Conservation (phyloP, 2,329 filamentous ascomycete genomes). For the Dothidotthia symphoricarpi region DNA sequence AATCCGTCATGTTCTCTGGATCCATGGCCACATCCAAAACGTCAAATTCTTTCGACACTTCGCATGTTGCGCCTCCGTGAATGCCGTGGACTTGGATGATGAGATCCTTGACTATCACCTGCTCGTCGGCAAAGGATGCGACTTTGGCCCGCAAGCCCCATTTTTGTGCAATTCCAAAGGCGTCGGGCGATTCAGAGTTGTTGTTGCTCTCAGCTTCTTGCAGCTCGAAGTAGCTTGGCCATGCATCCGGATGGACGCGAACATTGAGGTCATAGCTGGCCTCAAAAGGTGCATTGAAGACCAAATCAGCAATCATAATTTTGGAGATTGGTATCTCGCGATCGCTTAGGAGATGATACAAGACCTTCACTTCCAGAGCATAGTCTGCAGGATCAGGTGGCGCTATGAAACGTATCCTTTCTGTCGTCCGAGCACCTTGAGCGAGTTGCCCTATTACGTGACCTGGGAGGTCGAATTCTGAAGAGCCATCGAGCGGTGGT, state of each 20-base stretch:
- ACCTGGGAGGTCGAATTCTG: constrained; percentile 36
- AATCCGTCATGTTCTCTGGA: constrained; percentile 69
- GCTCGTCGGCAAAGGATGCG: constrained; percentile 72
- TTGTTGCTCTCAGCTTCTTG: constrained; percentile 45
- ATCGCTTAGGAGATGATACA: constrained; percentile 79
- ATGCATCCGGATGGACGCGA: constrained; percentile 70
- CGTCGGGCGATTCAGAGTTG: constrained; percentile 33
- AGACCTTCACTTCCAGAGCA: constrained; percentile 68
- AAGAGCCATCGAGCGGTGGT: constrained; percentile 20
- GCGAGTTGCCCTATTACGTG: constrained; percentile 39
- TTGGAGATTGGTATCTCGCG: constrained; percentile 78
- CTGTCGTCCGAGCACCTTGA: constrained; percentile 31
- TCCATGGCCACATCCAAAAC: constrained; percentile 47
- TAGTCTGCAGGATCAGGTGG: constrained; percentile 54
- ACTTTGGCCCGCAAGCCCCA: constrained; percentile 74
- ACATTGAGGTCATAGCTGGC: constrained; percentile 86
- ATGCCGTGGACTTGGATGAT: constrained; percentile 61
- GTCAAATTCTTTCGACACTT: constrained; percentile 34
- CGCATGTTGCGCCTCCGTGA: constrained; percentile 62
- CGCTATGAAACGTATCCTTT: constrained; percentile 42
- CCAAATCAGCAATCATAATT: constrained; percentile 64
- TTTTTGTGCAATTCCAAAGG: constrained; percentile 69
- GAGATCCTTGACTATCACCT: constrained; percentile 62
- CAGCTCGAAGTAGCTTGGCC: constrained; percentile 82
- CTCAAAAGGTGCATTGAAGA: constrained; percentile 81